phyloP scores from a whole-genome alignment of 331 rosid genomes.

The Rhamnella rubrinervis region DNA sequence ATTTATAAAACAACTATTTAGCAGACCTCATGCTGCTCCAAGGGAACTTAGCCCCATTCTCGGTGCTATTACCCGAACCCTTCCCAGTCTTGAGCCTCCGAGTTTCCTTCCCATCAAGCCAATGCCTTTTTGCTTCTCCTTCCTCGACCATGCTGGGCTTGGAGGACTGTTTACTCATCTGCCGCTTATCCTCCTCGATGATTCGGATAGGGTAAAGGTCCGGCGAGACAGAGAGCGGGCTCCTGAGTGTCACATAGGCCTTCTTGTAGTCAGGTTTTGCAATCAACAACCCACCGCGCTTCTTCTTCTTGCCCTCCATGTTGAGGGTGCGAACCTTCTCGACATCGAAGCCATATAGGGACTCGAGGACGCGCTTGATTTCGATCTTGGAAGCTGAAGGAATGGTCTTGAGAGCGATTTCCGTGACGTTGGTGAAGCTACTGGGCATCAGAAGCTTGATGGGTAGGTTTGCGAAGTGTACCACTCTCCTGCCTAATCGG shows the following conservation, averaged over 20 bases:
- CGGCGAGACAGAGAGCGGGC: conserved; percentile 50
- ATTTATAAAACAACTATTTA: conserved; percentile 34
- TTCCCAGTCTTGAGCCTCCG: conserved; percentile 11
- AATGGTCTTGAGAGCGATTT: conserved; percentile 70
- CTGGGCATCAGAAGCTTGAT: conserved; percentile 63
- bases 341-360: conserved; percentile 69
- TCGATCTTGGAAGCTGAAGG: conserved; percentile 82
- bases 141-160: conserved; percentile 59
- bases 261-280: conserved; percentile 83
- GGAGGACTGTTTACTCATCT: conserved; percentile 43
- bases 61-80: conserved; percentile 23
- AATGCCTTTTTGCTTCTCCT: conserved; percentile 54
- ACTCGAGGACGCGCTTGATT: conserved; percentile 69
- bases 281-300: conserved; percentile 47
- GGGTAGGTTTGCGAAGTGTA: conserved; percentile 60
- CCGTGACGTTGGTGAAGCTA: conserved; percentile 49
- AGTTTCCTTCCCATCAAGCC: conserved; percentile 53
- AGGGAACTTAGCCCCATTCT: conserved; percentile 54
- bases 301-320: conserved; percentile 82
- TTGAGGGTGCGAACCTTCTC: conserved; percentile 80
- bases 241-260: conserved; percentile 71
- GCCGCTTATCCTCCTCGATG: conserved; percentile 40
- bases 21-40: conserved; percentile 77
- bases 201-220: conserved; percentile 50
- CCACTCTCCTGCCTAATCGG: conserved; percentile 57